Base-by-base conservation (phyloP, 352 stramenopile species). In the Lagenidium giganteum region DNA sequence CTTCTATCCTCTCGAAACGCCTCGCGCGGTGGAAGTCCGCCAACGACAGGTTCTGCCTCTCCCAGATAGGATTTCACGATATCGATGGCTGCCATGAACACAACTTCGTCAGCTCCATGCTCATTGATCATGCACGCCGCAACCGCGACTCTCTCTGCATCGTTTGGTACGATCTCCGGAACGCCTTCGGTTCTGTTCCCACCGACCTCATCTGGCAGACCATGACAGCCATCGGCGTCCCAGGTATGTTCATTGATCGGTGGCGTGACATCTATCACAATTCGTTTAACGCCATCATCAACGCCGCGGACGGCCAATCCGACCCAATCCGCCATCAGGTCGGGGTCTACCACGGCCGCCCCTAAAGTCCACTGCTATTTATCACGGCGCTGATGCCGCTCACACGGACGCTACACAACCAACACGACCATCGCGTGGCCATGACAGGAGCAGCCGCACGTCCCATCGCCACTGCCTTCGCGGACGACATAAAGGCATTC, bases 1-100 rank as follows among this genome's bases (percentile, higher is more conserved):
- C 58, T 1, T 33, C 48, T 13, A 11, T 62, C 3, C 30, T 71
- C 12, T 41, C 47, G 16, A 31, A 23, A 4, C 43, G 56, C 0
- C 26, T 71, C 1, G 46, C 40, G 9, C 16, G 25, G 0, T 65
- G 50, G 50, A 14, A 62, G 8, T 47, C 59, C 3, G 29, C 21
- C 9, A 68, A 68, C 32, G 44, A 31, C 1, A 51, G 46, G 0
- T 37, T 63, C 8, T 22, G 51, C 0, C 1, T 9, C 0, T 33
- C 40, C 0, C 55, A 63, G 45, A 66, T 61, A 36, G 61, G 56
- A 3, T 71, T 71, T 23, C 42, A 57, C 0, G 20, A n/a, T 0
- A 23, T 67, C 12, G 58, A 67, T 30, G 56, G 52, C 1, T 64
- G 56, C 43, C 41, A 55, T 14, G 56, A 67, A 20, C 51, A 71